Percentiles rank a stretch among this genome's conserved stretches.
Evolutionary conservation across 1,139 yeast genomes (phyloP).

Genomic region (Keqinozyma sinolaborantium): DNA sequence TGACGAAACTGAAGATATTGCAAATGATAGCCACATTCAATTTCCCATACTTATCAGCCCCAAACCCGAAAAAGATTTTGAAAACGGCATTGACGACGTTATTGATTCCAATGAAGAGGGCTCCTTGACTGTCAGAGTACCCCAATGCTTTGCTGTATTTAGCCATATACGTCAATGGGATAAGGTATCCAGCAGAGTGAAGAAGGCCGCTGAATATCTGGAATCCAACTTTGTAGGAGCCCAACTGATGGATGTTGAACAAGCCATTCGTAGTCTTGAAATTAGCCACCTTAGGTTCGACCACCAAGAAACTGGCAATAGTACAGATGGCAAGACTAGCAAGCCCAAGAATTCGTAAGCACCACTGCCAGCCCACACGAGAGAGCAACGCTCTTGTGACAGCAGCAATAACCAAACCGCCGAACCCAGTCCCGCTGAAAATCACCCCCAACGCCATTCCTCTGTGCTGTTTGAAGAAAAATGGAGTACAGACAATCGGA

Average conservation of each 20-base stretch:
- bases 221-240: slow-evolving; percentile 17
- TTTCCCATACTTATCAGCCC: slow-evolving; percentile 34
- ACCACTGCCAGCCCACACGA: slow-evolving; percentile 35
- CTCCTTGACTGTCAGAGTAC: slow-evolving; percentile 30
- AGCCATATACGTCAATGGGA: slow-evolving; percentile 40
- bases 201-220: slow-evolving; percentile 29
- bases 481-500: slow-evolving; percentile 40
- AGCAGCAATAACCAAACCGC: slow-evolving; percentile 37
- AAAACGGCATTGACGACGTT: slow-evolving; percentile 38
- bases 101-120: slow-evolving; percentile 39
- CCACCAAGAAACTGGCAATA: slow-evolving; percentile 17
- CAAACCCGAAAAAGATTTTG: slow-evolving; percentile 32
- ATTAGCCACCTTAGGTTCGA: slow-evolving; percentile 12
- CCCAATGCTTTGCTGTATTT: slow-evolving; percentile 35
- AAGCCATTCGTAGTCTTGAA: slow-evolving; percentile 14
- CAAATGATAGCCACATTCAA: slow-evolving; percentile 35
- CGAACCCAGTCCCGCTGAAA: slow-evolving; percentile 41
- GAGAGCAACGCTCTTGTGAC: slow-evolving; percentile 24
- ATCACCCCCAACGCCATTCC: slow-evolving; percentile 41
- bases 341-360: slow-evolving; percentile 31
- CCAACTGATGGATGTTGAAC: slow-evolving; percentile 13
- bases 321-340: slow-evolving; percentile 15
- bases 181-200: slow-evolving; percentile 40
- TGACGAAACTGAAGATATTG: slow-evolving; percentile 24
- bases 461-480: slow-evolving; percentile 30